Conservation (phyloP, 345 rosid genomes). For the Atalantia buxifolia region DNA sequence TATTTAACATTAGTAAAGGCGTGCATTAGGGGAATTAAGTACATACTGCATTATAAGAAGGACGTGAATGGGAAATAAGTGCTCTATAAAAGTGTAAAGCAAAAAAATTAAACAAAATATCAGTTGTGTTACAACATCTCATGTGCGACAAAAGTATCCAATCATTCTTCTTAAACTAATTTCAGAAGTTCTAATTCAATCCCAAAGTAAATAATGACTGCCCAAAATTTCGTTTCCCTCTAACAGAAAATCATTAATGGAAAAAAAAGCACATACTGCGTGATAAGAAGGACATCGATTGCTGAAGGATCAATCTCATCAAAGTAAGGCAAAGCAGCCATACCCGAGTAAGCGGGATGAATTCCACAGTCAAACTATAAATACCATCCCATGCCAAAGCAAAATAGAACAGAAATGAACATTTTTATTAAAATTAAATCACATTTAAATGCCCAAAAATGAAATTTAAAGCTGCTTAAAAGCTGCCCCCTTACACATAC, state of each 20-base stretch:
- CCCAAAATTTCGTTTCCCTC: neutral
- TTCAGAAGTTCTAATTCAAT: neutral
- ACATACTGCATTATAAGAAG: constrained; percentile 84
- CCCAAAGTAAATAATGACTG: neutral
- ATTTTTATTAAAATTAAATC: neutral
- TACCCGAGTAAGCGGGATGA: constrained; percentile 84
- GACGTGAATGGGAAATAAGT: constrained; percentile 41
- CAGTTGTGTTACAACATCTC: no score
- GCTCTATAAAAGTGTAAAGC: no score
- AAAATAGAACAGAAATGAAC: neutral
- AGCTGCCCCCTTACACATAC: constrained; percentile 22
- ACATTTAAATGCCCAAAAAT: neutral
- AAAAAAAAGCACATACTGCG: constrained; percentile 53
- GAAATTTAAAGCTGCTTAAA: neutral
- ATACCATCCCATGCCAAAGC: neutral
- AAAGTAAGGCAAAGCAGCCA: constrained; percentile 92
- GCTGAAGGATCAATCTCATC: constrained; percentile 95
- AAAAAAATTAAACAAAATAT: neutral
- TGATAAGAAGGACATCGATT: constrained; percentile 81
- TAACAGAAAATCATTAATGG: neutral
- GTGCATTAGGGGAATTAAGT: neutral
- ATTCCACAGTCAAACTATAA: constrained; percentile 91
- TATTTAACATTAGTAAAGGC: neutral
- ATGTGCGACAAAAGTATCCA: neutral
- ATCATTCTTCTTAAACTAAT: neutral